phyloP scores from a whole-genome alignment of 345 rosid species.

The Noccaea caerulescens region DNA sequence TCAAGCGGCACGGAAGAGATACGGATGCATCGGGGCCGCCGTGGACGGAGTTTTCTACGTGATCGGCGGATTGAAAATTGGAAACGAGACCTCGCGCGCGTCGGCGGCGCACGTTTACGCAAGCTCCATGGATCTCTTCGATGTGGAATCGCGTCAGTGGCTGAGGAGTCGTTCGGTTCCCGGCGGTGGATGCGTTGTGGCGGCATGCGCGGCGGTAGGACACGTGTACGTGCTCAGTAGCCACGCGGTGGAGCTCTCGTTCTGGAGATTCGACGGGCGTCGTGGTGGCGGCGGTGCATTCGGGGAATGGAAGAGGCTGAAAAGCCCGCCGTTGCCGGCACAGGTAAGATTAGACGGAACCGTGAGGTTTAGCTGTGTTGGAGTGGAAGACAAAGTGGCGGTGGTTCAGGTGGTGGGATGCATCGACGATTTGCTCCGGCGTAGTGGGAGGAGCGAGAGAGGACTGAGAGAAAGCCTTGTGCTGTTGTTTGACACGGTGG shows the following conservation, averaged over 20 bases:
- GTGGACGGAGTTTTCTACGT: conserved; percentile 81
- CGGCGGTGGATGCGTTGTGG: conserved; percentile 91
- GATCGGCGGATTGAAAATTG: conserved; percentile 84
- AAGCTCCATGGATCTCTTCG: conserved; percentile 86
- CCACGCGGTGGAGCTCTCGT: conserved; percentile 90
- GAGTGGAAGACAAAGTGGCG: conserved; percentile 70
- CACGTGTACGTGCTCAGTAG: conserved; percentile 67
- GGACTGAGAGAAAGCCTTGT: conserved; percentile 69
- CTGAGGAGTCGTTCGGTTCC: conserved; percentile 79
- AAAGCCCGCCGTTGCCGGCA: conserved; percentile 75
- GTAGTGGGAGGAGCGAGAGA: conserved; percentile 69
- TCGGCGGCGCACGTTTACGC: conserved; percentile 68
- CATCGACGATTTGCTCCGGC: conserved; percentile 74
- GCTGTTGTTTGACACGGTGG: conserved; percentile 58
- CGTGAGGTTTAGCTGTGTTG: conserved; percentile 78
- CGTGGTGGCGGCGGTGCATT: conserved; percentile 44
- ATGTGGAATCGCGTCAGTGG: conserved; percentile 71
- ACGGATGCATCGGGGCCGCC: conserved; percentile 84
- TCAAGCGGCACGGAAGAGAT: conserved; percentile 63
- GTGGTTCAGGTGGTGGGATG: conserved; percentile 79
- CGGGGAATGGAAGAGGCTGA: conserved; percentile 82
- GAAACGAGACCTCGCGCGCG: conserved; percentile 49
- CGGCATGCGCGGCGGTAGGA: conserved; percentile 75
- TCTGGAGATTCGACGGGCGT: conserved; percentile 74
- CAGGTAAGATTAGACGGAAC: conserved; percentile 71